Evolutionary conservation across 176 grass and related monocot genomes (phyloP).

Genomic region (Thinopyrum elongatum): DNA sequence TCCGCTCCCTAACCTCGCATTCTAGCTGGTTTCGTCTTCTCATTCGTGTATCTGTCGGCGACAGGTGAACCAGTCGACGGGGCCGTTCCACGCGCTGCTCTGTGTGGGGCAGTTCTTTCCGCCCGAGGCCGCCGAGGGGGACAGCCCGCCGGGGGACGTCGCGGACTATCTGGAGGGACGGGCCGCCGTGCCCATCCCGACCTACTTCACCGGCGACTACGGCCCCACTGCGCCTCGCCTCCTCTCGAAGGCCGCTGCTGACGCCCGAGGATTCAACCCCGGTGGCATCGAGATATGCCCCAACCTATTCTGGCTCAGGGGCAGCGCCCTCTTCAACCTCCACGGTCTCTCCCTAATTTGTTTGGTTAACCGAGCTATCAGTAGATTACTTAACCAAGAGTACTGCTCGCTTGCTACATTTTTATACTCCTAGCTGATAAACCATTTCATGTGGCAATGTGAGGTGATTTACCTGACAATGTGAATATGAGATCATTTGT

Average conservation of each 20-base stretch:
- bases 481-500: not conserved
- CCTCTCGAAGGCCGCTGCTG: slow-evolving; percentile 51
- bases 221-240: slow-evolving; percentile 48
- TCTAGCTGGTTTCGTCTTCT: not conserved
- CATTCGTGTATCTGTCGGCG: not conserved
- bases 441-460: not conserved
- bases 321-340: slow-evolving; percentile 78
- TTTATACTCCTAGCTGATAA: not conserved
- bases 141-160: slow-evolving; percentile 30
- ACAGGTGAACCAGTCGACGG: slow-evolving; percentile 87
- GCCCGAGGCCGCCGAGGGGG: slow-evolving; percentile 32
- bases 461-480: not conserved
- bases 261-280: slow-evolving; percentile 43
- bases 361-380: not conserved
- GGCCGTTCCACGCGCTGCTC: slow-evolving; percentile 83
- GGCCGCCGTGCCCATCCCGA: slow-evolving; percentile 71
- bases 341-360: slow-evolving; percentile 39
- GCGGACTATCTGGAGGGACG: slow-evolving; percentile 78
- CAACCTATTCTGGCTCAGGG: slow-evolving; percentile 93
- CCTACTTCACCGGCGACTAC: slow-evolving; percentile 95
- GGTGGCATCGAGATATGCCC: slow-evolving; percentile 73
- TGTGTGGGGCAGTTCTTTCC: slow-evolving; percentile 93
- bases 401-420: not conserved
- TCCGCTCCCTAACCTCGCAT: not conserved
- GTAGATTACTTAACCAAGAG: not conserved